A percentile compares a stretch with the other conserved stretches of the same genome.
Evolutionary conservation across 345 rosid species (phyloP).

Genomic region (Lumnitzera littorea): DNA sequence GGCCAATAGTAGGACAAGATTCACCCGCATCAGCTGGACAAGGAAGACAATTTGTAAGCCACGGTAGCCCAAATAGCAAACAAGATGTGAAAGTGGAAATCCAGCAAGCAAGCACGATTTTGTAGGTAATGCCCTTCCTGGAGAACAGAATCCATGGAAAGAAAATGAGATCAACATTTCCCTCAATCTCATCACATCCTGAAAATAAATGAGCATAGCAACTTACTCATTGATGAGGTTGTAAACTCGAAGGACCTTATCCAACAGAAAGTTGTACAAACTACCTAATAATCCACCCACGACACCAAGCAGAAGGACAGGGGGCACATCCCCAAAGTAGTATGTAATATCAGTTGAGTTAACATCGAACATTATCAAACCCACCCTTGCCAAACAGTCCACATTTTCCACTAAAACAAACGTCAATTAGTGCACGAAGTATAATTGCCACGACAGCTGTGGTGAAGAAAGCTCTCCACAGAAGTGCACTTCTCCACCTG

Average conservation of each 20-base stretch:
- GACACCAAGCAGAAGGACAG: slow-evolving; percentile 72
- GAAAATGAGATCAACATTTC: slow-evolving; percentile 3
- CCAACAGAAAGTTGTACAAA: slow-evolving; percentile 59
- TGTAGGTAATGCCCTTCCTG: slow-evolving; percentile 64
- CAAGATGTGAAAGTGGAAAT: slow-evolving; percentile 77
- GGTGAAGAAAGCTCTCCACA: slow-evolving; percentile 90
- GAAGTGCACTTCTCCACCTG: slow-evolving; percentile 91
- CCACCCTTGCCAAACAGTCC: slow-evolving; percentile 95
- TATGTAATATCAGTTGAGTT: slow-evolving; percentile 60
- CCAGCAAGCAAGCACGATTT: slow-evolving; percentile 50
- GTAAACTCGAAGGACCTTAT: slow-evolving; percentile 67
- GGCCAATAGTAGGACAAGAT: slow-evolving; percentile 87
- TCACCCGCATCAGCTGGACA: slow-evolving; percentile 66
- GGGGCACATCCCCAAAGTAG: slow-evolving; percentile 67
- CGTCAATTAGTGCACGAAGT: slow-evolving; percentile 78
- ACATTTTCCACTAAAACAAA: slow-evolving; percentile 75
- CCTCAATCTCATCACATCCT: background rate
- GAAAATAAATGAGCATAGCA: background rate
- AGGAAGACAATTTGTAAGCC: slow-evolving; percentile 71
- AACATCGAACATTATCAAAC: slow-evolving; percentile 79
- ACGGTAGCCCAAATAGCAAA: slow-evolving; percentile 88
- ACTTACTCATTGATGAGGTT: slow-evolving; percentile 68
- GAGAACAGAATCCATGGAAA: slow-evolving; percentile 13
- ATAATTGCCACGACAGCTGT: slow-evolving; percentile 83
- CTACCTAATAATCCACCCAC: slow-evolving; percentile 89